phyloP scores from a whole-genome alignment of 352 stramenopile genomes.

The Globisporangium echinulatum region DNA sequence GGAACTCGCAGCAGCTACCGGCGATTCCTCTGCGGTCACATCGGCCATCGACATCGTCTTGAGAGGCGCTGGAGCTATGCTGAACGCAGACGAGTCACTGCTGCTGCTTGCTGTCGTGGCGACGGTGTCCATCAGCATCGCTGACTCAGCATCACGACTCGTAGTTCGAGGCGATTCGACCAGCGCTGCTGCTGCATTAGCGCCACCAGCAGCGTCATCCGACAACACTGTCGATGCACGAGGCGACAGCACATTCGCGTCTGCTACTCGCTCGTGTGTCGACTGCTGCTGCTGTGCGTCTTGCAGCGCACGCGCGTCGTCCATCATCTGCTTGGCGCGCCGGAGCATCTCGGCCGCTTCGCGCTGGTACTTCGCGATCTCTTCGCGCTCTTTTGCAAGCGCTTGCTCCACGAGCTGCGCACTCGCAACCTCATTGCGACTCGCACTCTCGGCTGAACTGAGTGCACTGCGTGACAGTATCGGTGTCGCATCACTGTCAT shows the following conservation, averaged over 20 bases:
- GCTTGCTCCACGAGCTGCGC: conserved; percentile 2
- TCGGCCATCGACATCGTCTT: not conserved
- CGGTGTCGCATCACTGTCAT: not conserved
- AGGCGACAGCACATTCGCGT: too few relatives aligned
- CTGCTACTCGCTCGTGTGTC: not conserved
- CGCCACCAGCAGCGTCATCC: not conserved
- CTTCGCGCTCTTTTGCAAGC: conserved; percentile 48
- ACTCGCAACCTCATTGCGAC: not conserved
- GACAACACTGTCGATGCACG: not conserved
- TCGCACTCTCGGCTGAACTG: conserved; percentile 6
- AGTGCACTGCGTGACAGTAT: conserved; percentile 3
- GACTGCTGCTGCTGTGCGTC: conserved; percentile 15
- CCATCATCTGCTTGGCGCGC: conserved; percentile 65
- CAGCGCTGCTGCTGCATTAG: not conserved
- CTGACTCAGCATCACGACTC: not conserved
- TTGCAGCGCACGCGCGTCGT: conserved; percentile 51
- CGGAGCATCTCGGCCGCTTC: conserved; percentile 69
- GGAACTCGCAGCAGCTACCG: not conserved
- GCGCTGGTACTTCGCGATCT: conserved; percentile 54
- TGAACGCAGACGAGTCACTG: not conserved
- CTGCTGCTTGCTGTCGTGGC: not conserved
- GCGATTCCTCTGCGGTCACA: too few relatives aligned
- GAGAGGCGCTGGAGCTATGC: not conserved
- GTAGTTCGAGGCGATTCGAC: not conserved
- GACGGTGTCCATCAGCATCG: not conserved